Evolutionary conservation across 148 eudicot genomes (phyloP), one percentile per base, ranked within the genome.

Genomic region (Polygonum aviculare): DNA sequence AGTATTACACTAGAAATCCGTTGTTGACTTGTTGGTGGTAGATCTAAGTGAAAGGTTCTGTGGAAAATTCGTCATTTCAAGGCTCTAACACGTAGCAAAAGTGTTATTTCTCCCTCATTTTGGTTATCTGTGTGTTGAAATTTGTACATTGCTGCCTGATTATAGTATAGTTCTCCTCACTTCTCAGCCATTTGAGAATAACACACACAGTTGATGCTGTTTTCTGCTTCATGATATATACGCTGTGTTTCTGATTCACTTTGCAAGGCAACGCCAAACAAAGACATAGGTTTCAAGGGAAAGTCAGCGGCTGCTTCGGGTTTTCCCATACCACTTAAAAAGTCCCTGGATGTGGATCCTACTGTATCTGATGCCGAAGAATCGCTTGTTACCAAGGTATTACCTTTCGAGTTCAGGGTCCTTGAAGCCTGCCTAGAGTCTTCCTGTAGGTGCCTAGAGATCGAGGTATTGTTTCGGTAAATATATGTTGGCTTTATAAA

Each of bases 391-490:
- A 60, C 80, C 35, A 88, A 83, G 78, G 39, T 80, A 39, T 75
- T 84, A 19, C 91, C 88, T 2, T 88, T 88, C 22, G 91, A 88
- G 80, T 88, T 86, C 50, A 80, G 79, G 80, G 89, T 88, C 41
- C 87, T 88, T 26, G 91, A 88, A 81, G 85, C 80, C 60, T 88
- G 91, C 73, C 79, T 88, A 47, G 91, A 86, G 78, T 81, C 89
- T 65, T 84, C 89, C 76, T 88, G 91, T 80, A 86, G 83, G 82
- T 86, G 88, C 71, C 79, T 88, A 14, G 91, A 88, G 51, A 78
- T 77, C 49, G 89, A 88, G 85, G 91, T 88, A 83, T 33, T 59
- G 33, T 12, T 74, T 54, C 21, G 7, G 60, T 54, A 4, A 31
- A 18, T 40, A 5, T 70, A 31, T 51, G 59, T n/a, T 11, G 16